These are phyloP conservation scores for Lathyrus sativus DNA, from an alignment of 306 rosid species.

Conservation along the genomic window DNA sequence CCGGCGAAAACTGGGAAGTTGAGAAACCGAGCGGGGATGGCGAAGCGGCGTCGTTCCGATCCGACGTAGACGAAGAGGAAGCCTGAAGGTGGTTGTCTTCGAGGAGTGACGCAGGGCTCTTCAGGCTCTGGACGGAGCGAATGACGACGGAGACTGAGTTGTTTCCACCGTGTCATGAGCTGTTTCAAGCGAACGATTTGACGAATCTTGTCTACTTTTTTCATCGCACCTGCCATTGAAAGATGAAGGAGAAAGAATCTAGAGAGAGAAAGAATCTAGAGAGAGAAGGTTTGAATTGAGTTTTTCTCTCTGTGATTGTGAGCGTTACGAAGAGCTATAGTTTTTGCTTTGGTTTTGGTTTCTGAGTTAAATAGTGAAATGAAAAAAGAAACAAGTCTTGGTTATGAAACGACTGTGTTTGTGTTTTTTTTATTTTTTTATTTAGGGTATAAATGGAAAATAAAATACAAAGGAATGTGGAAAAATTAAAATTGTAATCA, in stretches of 20 bases:
- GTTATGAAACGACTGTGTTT: not conserved
- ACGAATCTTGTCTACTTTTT: slow-evolving; percentile 51
- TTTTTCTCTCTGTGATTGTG: not conserved
- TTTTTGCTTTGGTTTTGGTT: not conserved
- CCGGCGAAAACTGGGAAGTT: slow-evolving; percentile 48
- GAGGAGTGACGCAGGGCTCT: not conserved
- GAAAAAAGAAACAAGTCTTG: not conserved
- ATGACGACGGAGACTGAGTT: slow-evolving; percentile 26
- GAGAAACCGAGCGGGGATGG: slow-evolving; percentile 54
- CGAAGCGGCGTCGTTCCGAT: slow-evolving; percentile 42
- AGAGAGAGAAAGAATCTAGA: not conserved
- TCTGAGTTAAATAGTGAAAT: not conserved
- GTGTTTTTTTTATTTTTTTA: not conserved
- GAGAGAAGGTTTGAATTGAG: not conserved
- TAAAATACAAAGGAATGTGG: not conserved
- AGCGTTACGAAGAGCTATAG: not conserved
- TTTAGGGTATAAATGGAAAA: not conserved
- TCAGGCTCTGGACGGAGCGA: not conserved
- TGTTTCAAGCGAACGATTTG: slow-evolving; percentile 51
- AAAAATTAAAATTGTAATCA: not conserved
- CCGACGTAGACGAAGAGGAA: slow-evolving; percentile 55
- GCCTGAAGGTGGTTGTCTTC: slow-evolving; percentile 38
- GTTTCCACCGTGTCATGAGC: slow-evolving; percentile 35
- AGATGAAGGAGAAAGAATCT: too few species aligned
- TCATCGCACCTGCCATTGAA: slow-evolving; percentile 45